These are phyloP conservation scores for Saposhnikovia divaricata DNA, from an alignment of 129 eudicot species.

Conservation along the genomic window DNA sequence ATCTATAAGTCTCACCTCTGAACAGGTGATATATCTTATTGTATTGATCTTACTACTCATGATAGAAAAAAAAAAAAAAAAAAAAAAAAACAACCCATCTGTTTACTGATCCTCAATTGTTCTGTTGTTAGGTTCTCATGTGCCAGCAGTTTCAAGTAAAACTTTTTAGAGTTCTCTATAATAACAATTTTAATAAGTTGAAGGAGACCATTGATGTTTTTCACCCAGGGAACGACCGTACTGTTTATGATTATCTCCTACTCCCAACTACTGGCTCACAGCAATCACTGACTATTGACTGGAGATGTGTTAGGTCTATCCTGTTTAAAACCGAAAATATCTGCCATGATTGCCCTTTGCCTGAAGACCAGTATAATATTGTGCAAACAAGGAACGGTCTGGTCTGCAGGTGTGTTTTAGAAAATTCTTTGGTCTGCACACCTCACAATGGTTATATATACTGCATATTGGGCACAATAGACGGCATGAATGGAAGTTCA, in stretches of 20 bases:
- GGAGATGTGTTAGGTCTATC: slow-evolving; percentile 47
- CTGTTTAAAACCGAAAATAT: slow-evolving; percentile 5
- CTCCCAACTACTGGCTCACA: slow-evolving; percentile 38
- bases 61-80: not conserved
- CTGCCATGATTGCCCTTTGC: slow-evolving; percentile 13
- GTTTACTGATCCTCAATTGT: not conserved
- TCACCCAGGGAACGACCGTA: not conserved
- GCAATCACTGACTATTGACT: slow-evolving; percentile 30
- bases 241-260: slow-evolving; percentile 49
- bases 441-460: slow-evolving; percentile 66
- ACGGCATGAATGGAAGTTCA: slow-evolving; percentile 41
- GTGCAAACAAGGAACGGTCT: slow-evolving; percentile 42
- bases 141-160: slow-evolving; percentile 6
- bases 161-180: slow-evolving; percentile 42
- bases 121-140: slow-evolving; percentile 23
- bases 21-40: slow-evolving; percentile 23
- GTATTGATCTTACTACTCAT: not conserved
- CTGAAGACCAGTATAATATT: slow-evolving; percentile 1
- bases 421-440: slow-evolving; percentile 59
- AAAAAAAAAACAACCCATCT: not conserved
- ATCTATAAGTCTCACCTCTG: slow-evolving; percentile 17
- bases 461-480: slow-evolving; percentile 37
- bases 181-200: slow-evolving; percentile 26
- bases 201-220: slow-evolving; percentile 12
- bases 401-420: slow-evolving; percentile 41